Percentiles rank a stretch among this genome's conserved stretches.
These are phyloP conservation scores for Phyllostachys edulis DNA, from an alignment of 176 grass and related monocot species.

Conservation along the genomic window DNA sequence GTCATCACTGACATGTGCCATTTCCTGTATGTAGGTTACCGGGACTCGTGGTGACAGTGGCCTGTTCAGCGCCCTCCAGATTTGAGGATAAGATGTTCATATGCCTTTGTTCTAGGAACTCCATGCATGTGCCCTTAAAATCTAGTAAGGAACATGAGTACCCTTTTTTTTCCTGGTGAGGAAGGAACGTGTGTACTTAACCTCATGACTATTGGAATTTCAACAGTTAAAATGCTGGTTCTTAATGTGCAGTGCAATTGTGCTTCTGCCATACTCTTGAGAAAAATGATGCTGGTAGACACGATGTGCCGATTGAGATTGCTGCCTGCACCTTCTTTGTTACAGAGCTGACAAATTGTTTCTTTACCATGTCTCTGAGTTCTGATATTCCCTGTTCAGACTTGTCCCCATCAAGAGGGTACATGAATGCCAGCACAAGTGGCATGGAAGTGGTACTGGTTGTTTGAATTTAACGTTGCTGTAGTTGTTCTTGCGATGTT, in stretches of 20 bases:
- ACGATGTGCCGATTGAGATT: background rate
- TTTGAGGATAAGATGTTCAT: conserved; percentile 16
- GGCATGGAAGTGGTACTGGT: too few species aligned
- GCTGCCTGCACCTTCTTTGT: background rate
- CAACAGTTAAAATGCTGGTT: background rate
- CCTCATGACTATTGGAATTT: too few species aligned
- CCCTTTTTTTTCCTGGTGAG: background rate
- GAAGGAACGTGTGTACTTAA: background rate
- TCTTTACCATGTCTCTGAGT: too few species aligned
- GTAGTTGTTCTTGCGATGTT: too few species aligned
- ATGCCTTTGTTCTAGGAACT: conserved; percentile 3
- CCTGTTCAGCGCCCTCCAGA: background rate
- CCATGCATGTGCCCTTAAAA: background rate
- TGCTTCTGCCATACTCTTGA: background rate
- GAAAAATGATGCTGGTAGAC: background rate
- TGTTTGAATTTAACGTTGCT: background rate
- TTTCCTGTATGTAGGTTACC: conserved; percentile 1
- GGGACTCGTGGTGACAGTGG: background rate
- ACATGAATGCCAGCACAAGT: background rate
- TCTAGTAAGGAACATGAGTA: background rate
- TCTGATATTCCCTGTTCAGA: background rate
- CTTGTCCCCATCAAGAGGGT: background rate
- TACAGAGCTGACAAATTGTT: background rate
- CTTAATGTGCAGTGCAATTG: background rate
- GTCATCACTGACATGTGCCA: background rate